phyloP scores from a whole-genome alignment of 306 rosid species.

The Prunus mume region DNA sequence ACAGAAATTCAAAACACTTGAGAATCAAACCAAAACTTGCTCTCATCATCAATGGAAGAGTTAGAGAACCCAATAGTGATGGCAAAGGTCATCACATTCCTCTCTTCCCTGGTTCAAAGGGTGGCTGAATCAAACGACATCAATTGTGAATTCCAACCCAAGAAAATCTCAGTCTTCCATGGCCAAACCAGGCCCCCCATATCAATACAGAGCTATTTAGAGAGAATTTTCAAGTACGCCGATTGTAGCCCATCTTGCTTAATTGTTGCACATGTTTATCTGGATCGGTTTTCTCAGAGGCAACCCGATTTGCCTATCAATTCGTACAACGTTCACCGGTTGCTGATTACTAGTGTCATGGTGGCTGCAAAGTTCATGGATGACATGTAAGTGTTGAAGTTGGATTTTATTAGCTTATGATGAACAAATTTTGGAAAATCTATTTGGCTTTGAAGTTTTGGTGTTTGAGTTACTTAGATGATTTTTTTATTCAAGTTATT shows the following conservation, averaged over 20 bases:
- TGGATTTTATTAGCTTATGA: neutral
- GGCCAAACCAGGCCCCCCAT: constrained; percentile 79
- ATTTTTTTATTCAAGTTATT: neutral
- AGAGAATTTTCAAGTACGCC: constrained; percentile 90
- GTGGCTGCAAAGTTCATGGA: constrained; percentile 98
- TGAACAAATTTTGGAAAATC: neutral
- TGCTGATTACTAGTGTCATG: constrained; percentile 90
- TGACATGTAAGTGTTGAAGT: constrained; percentile 52
- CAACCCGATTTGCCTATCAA: constrained; percentile 79
- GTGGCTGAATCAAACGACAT: constrained; percentile 74
- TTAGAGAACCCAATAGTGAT: constrained; percentile 66
- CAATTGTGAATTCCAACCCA: constrained; percentile 32
- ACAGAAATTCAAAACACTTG: constrained; percentile 28
- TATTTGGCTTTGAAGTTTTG: neutral
- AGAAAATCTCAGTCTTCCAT: constrained; percentile 80
- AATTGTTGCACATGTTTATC: constrained; percentile 83
- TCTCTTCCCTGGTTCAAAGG: constrained; percentile 77
- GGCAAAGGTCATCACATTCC: constrained; percentile 65
- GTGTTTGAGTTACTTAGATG: too few species aligned
- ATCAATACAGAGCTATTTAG: constrained; percentile 71
- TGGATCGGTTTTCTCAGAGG: constrained; percentile 78
- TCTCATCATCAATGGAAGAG: constrained; percentile 62
- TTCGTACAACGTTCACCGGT: constrained; percentile 80
- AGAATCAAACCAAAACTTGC: constrained; percentile 12
- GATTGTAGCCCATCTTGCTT: constrained; percentile 88